Evolutionary conservation across 345 rosid species (phyloP).

Genomic region (rapeseed (Brassica napus)): DNA sequence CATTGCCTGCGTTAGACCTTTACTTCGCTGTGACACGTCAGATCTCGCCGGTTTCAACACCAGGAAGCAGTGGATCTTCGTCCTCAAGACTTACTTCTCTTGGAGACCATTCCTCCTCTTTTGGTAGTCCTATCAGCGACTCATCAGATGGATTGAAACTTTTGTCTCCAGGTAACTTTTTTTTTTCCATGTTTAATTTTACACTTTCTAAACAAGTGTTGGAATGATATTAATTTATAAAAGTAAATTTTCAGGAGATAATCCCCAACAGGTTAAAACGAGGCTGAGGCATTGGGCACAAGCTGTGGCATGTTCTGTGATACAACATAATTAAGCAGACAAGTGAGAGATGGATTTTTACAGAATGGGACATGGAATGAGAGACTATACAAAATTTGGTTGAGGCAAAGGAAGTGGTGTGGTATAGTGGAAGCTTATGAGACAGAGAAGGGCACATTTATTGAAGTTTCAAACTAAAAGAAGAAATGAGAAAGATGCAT

Average conservation of each 20-base stretch:
- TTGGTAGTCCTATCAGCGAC: conserved; percentile 67
- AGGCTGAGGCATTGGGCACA: conserved; percentile 72
- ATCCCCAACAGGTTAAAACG: conserved; percentile 60
- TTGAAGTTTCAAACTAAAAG: conserved; percentile 10
- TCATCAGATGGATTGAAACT: conserved; percentile 65
- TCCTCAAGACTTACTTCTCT: conserved; percentile 39
- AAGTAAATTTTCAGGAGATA: conserved; percentile 50
- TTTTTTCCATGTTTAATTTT: neutral
- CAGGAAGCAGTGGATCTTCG: conserved; percentile 49
- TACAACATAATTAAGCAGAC: conserved; percentile 38
- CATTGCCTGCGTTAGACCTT: conserved; percentile 86
- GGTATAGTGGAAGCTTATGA: neutral
- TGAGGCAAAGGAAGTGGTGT: too few relatives aligned
- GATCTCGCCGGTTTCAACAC: conserved; percentile 71
- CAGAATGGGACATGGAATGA: too few relatives aligned
- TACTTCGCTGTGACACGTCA: conserved; percentile 89
- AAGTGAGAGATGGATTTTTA: conserved; percentile 24
- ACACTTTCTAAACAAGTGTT: neutral
- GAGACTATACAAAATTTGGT: too few relatives aligned
- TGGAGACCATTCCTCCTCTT: conserved; percentile 59
- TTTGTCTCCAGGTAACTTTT: conserved; percentile 66
- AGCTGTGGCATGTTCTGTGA: conserved; percentile 66
- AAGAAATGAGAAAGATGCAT: conserved; percentile 6
- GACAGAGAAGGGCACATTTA: neutral
- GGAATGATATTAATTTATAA: neutral